Conservation (phyloP, 2,329 filamentous ascomycete genomes). For the Exophiala sp. region DNA sequence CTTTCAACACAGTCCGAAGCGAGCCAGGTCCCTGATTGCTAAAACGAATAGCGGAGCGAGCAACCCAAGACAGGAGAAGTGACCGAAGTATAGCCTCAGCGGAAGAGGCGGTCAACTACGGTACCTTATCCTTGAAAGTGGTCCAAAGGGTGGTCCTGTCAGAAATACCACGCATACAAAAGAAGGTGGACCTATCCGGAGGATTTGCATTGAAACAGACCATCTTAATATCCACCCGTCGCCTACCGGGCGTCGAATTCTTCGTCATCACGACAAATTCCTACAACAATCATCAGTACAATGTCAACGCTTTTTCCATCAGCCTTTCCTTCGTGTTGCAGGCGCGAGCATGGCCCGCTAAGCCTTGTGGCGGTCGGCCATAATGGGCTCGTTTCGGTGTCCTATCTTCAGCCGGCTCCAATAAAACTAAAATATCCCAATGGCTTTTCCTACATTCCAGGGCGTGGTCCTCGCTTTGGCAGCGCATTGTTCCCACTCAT, state of each 20-base stretch:
- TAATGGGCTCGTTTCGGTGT: background rate
- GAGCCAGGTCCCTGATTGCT: no score
- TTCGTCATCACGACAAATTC: background rate
- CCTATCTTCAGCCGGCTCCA: no score
- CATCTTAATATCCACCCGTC: background rate
- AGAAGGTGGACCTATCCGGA: background rate
- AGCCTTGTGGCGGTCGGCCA: background rate
- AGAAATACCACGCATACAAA: no score
- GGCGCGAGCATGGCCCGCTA: background rate
- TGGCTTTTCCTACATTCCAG: no score
- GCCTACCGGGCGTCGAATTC: background rate
- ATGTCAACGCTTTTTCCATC: background rate
- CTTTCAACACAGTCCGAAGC: no score
- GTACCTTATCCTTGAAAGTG: no score
- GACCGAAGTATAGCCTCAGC: no score
- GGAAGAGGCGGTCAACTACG: no score
- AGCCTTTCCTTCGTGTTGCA: background rate
- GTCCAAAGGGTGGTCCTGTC: background rate
- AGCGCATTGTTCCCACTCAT: background rate
- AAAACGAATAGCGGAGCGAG: no score
- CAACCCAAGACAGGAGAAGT: no score
- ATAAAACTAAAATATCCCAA: no score
- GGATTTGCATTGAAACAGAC: background rate
- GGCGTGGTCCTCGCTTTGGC: no score
- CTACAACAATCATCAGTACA: background rate